A percentile compares a stretch with the other conserved stretches of the same genome.
These are phyloP conservation scores for Plectosphaerella cucumerina DNA, from an alignment of 2,329 filamentous ascomycete genomes.

Conservation along the genomic window DNA sequence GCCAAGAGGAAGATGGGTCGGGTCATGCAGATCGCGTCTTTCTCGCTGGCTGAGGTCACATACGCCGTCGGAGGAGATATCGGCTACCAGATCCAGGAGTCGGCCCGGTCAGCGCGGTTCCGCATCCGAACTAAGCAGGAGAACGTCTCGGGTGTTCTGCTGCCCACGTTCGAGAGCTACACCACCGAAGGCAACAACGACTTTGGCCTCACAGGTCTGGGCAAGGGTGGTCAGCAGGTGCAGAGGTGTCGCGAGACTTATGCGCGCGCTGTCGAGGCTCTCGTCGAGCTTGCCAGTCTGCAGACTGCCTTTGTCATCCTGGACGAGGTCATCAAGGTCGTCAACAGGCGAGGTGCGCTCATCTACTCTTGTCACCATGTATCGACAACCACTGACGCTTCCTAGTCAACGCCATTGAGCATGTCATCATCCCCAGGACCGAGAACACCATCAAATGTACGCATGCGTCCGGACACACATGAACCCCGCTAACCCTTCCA, in stretches of 20 bases:
- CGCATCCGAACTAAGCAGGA: constrained; percentile 93
- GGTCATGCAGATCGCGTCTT: constrained; percentile 98
- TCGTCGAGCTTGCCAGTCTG: constrained; percentile 90
- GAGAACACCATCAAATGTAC: constrained; percentile 99
- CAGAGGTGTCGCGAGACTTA: constrained; percentile 95
- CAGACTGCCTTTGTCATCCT: constrained; percentile 98
- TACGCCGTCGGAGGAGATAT: constrained; percentile 96
- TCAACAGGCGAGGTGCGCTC: constrained; percentile 80
- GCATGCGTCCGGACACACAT: constrained; percentile 15
- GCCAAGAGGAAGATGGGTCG: constrained; percentile 99
- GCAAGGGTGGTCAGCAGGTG: constrained; percentile 96
- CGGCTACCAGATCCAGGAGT: constrained; percentile 95
- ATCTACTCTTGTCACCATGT: neutral
- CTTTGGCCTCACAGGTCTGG: constrained; percentile 91
- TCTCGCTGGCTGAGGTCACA: constrained; percentile 94
- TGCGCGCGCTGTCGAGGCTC: constrained; percentile 87
- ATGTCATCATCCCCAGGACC: constrained; percentile 94
- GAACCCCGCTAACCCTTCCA: constrained; percentile 23
- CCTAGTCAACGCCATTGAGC: constrained; percentile 88
- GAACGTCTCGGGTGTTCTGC: constrained; percentile 94
- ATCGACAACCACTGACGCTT: constrained; percentile 20
- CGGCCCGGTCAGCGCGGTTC: constrained; percentile 88
- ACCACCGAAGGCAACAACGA: constrained; percentile 87
- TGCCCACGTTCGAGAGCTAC: constrained; percentile 91
- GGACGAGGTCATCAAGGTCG: constrained; percentile 98